Evolutionary conservation across 257 asterid genomes (phyloP), one percentile per base, ranked within the genome.

Genomic region (Solanum virginianum): DNA sequence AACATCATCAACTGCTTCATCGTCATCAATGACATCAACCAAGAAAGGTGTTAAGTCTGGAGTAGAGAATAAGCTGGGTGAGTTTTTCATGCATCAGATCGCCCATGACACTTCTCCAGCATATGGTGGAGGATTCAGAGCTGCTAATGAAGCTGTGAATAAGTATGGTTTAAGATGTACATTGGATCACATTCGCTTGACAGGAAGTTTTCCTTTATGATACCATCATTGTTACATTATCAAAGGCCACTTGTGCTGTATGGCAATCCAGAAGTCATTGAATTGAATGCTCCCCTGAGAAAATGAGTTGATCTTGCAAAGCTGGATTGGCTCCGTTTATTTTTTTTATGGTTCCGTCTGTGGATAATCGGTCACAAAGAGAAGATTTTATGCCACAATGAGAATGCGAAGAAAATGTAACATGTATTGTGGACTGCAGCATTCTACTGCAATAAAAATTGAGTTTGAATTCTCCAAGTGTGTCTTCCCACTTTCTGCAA

Each of bases 1-100:
- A 10, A 79, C 93, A 22, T 90, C 93, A 22, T 90, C 93, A 24
- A 80, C 84, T 3, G 90, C 91, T 66, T 83, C 92, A 36, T 82
- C 91, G 14, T 90, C 94, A 56, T 87, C 88, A 20, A 82, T 87
- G 10, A 70, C 85, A 29, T 77, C 90, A 39, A 80, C 88, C 6
- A 91, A 91, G 88, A 97, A 94, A 86, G 99, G 99, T 4, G 89
- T 90, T 17, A 94, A 88, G 79, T 95, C 99, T 1, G 89, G 85
- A 10, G 89, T 86, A 1, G 99, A 97, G 90, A 92, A 87, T 26
- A 97, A 92, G 91, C 87, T 95, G 26, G 99, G 99, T 9, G 91
- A 91, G 93, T 95, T 95, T 82, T 97, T 97, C 91, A 88, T 92
- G 97, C 98, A 97, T 81, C 99, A 97, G 94, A 95, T 97, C 1